Percentiles rank a stretch among this genome's conserved stretches.
These are phyloP conservation scores for Diospyros kaki DNA, from an alignment of 148 eudicot genomes.

Conservation along the genomic window DNA sequence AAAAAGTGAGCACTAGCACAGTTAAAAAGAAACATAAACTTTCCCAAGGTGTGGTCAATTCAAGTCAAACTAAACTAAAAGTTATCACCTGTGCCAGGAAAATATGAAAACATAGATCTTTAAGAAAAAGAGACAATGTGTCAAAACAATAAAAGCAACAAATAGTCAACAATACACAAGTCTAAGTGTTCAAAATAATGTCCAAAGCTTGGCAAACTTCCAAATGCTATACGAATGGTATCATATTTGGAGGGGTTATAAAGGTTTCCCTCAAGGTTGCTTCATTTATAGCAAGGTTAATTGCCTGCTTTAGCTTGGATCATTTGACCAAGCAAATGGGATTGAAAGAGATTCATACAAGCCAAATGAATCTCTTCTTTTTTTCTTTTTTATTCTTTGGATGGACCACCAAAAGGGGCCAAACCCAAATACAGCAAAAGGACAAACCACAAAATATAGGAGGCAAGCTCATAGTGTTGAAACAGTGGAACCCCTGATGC, in stretches of 20 bases:
- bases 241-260: background rate
- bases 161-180: background rate
- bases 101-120: background rate
- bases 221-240: background rate
- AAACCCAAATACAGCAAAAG: too few relatives aligned
- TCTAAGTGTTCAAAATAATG: background rate
- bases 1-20: constrained; percentile 4
- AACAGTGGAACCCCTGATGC: too few relatives aligned
- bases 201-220: background rate
- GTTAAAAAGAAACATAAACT: background rate
- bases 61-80: background rate
- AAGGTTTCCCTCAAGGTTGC: too few relatives aligned
- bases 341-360: too few relatives aligned
- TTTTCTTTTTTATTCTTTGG: too few relatives aligned
- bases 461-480: too few relatives aligned
- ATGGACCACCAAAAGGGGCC: too few relatives aligned
- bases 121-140: background rate
- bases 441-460: background rate
- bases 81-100: too few relatives aligned
- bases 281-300: too few relatives aligned
- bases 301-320: too few relatives aligned
- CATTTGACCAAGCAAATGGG: too few relatives aligned
- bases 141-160: background rate
- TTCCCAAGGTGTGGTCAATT: background rate
- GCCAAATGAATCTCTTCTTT: too few relatives aligned